Conservation (phyloP, 2,329 filamentous ascomycete species). For the Trichoderma koningii region DNA sequence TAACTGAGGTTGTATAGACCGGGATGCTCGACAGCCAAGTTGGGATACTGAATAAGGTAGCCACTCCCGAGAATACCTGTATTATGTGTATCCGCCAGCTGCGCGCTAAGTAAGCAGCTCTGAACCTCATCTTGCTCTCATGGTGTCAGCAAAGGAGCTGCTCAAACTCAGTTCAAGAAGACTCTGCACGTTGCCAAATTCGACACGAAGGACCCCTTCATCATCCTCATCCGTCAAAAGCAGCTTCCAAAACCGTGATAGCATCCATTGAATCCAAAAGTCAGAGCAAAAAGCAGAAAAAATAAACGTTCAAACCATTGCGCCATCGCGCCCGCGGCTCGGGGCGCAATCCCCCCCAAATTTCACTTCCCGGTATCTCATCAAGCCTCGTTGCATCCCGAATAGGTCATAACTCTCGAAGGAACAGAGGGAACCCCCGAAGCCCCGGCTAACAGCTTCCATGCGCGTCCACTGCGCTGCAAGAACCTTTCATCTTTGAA, state of each 20-base stretch:
- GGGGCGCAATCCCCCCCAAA: background rate
- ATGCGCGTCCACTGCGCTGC: too few species aligned
- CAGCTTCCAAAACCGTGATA: slow-evolving; percentile 8
- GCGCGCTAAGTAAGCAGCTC: background rate
- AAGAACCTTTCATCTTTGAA: too few species aligned
- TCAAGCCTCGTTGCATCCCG: background rate
- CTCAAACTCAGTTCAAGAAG: too few species aligned
- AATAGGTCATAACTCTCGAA: slow-evolving; percentile 10
- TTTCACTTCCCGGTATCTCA: background rate
- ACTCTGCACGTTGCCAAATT: too few species aligned
- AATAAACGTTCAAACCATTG: slow-evolving; percentile 1
- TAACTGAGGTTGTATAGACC: too few species aligned
- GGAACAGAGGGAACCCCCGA: background rate
- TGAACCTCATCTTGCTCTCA: background rate
- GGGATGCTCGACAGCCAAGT: too few species aligned
- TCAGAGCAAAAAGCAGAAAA: background rate
- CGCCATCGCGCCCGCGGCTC: slow-evolving; percentile 17
- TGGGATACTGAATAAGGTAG: too few species aligned
- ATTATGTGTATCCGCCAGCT: background rate
- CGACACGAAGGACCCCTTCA: background rate
- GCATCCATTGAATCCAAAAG: background rate
- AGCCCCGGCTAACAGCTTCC: background rate
- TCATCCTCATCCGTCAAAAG: background rate
- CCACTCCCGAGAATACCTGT: too few species aligned
- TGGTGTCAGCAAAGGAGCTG: background rate